phyloP scores from a whole-genome alignment of 1,139 yeast species.

The Candida tetrigidarum region DNA sequence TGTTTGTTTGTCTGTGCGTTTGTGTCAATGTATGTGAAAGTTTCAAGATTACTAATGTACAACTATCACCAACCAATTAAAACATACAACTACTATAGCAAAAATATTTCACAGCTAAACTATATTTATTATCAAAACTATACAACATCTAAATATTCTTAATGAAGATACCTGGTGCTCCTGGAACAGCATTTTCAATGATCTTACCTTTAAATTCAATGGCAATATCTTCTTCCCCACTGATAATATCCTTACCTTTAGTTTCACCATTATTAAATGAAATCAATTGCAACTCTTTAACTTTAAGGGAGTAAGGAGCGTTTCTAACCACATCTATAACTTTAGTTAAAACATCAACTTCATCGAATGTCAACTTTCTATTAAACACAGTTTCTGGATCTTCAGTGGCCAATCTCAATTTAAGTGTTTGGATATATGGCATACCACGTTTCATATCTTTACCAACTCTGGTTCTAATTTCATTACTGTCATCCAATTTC shows the following conservation, averaged over 20 bases:
- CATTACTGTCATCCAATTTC: conserved; percentile 62
- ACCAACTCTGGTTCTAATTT: conserved; percentile 64
- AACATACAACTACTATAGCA: too few species aligned
- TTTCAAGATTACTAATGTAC: too few species aligned
- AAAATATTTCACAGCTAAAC: neutral
- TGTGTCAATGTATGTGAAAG: too few species aligned
- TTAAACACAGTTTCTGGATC: conserved; percentile 79
- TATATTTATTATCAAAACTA: conserved; percentile 6
- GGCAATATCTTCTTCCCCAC: conserved; percentile 68
- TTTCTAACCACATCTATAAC: conserved; percentile 58
- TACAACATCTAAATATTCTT: conserved; percentile 49
- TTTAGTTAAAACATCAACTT: conserved; percentile 68
- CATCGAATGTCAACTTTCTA: conserved; percentile 84
- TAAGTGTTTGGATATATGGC: conserved; percentile 91
- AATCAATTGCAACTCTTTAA: conserved; percentile 55
- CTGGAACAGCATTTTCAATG: conserved; percentile 87
- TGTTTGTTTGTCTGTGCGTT: neutral
- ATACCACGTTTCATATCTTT: conserved; percentile 93
- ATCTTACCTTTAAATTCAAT: conserved; percentile 66
- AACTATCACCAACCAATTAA: too few species aligned
- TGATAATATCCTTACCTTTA: conserved; percentile 63
- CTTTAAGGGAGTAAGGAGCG: conserved; percentile 66
- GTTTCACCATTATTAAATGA: conserved; percentile 66
- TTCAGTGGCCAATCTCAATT: conserved; percentile 74
- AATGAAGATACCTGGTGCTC: conserved; percentile 86